Evolutionary conservation across 164 flowering plant genomes (phyloP).

Genomic region (Liquidambar formosana): DNA sequence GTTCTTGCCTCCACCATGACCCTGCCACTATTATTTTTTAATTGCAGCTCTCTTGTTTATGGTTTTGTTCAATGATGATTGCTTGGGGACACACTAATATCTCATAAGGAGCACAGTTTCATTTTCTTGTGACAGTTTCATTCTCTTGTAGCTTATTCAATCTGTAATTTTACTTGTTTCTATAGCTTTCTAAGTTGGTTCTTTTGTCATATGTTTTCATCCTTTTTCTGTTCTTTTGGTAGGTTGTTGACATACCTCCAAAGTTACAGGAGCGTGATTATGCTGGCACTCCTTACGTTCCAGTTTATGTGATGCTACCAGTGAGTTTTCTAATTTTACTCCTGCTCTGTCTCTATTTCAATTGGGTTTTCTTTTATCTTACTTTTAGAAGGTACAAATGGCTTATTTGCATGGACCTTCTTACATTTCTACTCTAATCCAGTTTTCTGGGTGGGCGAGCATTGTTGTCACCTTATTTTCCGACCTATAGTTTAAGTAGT

Average conservation of each 20-base stretch:
- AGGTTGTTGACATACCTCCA: slow-evolving; percentile 48
- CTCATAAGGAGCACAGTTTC: no score
- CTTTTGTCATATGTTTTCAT: slow-evolving; percentile 2
- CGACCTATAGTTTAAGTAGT: not conserved
- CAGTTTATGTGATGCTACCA: slow-evolving; percentile 92
- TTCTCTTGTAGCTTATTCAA: not conserved
- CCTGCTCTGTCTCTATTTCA: not conserved
- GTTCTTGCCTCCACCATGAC: slow-evolving; percentile 3
- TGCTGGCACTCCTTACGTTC: slow-evolving; percentile 82
- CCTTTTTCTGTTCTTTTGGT: not conserved
- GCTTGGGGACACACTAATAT: not conserved
- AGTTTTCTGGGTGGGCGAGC: not conserved
- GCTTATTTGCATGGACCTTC: not conserved
- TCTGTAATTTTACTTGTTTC: not conserved
- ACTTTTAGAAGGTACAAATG: not conserved
- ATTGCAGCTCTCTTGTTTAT: not conserved
- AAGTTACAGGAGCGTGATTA: slow-evolving; percentile 75
- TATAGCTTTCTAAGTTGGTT: not conserved
- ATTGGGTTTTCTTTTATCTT: not conserved
- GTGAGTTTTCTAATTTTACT: slow-evolving; percentile 46
- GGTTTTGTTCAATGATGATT: not conserved
- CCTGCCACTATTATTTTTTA: not conserved
- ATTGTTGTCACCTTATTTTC: not conserved
- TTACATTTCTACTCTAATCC: not conserved
- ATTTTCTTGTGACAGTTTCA: no score